Evolutionary conservation across 2,329 filamentous ascomycete genomes (phyloP).

Genomic region (Pseudocercospora pini-densiflorae): DNA sequence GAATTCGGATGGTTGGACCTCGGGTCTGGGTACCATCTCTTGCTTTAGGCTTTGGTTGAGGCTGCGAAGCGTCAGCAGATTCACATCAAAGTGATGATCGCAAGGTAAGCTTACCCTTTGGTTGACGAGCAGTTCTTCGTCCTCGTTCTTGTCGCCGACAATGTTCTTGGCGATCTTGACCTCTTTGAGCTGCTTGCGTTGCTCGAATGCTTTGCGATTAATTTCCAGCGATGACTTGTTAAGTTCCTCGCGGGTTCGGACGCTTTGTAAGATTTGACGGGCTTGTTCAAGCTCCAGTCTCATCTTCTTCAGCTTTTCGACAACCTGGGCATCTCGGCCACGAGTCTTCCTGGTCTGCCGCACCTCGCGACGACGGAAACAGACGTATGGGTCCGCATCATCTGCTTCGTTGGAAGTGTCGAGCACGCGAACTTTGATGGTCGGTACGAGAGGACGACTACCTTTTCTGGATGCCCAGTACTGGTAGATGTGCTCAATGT

Average conservation of each 20-base stretch:
- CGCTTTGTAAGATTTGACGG: slow-evolving; percentile 75
- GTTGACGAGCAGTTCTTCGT: slow-evolving; percentile 88
- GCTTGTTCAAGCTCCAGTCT: slow-evolving; percentile 90
- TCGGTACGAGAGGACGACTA: slow-evolving; percentile 75
- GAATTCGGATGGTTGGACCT: slow-evolving; percentile 50
- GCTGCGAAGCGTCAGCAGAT: slow-evolving; percentile 30
- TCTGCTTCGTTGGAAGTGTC: slow-evolving; percentile 94
- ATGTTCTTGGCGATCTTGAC: slow-evolving; percentile 87
- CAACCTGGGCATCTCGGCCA: slow-evolving; percentile 89
- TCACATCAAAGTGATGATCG: background rate
- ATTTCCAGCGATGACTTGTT: slow-evolving; percentile 77
- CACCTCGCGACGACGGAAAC: slow-evolving; percentile 93
- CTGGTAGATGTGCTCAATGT: slow-evolving; percentile 81
- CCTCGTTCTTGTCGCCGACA: slow-evolving; percentile 79
- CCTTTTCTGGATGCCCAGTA: slow-evolving; percentile 79
- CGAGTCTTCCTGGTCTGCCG: slow-evolving; percentile 94
- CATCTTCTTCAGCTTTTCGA: slow-evolving; percentile 90
- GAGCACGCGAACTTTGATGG: slow-evolving; percentile 72
- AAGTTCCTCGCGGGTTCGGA: slow-evolving; percentile 77
- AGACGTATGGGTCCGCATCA: slow-evolving; percentile 96
- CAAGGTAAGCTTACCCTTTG: slow-evolving; percentile 70
- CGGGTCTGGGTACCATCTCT: slow-evolving; percentile 68
- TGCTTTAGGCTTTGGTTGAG: slow-evolving; percentile 56
- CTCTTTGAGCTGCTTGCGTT: slow-evolving; percentile 80
- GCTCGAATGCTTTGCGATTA: slow-evolving; percentile 80